Percentiles rank a stretch among this genome's conserved stretches.
These are phyloP conservation scores for Yamadazyma trypodendri DNA, from an alignment of 1,139 yeast species.

Conservation along the genomic window DNA sequence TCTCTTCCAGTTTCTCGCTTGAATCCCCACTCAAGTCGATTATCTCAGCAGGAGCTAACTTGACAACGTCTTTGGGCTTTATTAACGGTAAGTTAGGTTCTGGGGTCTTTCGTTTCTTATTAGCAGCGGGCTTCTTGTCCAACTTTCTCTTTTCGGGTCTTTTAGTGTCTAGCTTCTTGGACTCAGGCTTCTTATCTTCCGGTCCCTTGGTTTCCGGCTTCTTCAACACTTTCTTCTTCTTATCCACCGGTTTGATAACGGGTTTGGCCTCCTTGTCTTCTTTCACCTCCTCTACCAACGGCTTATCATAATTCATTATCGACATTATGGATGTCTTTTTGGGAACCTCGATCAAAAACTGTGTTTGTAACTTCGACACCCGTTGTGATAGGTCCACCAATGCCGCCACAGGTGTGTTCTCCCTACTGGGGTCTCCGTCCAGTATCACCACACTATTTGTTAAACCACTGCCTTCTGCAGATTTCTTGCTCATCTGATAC, in stretches of 20 bases:
- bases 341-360: conserved; percentile 20
- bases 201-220: conserved; percentile 12
- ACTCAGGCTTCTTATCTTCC: conserved; percentile 12
- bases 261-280: not conserved
- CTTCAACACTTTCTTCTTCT: conserved; percentile 11
- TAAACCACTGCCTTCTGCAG: not conserved
- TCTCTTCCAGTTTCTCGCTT: conserved; percentile 8
- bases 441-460: conserved; percentile 4
- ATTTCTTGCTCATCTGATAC: conserved; percentile 1
- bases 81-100: conserved; percentile 10
- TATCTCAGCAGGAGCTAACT: conserved; percentile 17
- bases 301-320: conserved; percentile 37
- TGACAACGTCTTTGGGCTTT: conserved; percentile 13
- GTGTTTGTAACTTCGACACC: conserved; percentile 33
- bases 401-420: not conserved
- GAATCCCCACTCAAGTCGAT: conserved; percentile 10
- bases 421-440: not conserved
- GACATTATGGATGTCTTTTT: conserved; percentile 37
- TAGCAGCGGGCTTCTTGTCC: conserved; percentile 15
- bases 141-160: conserved; percentile 14
- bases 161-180: conserved; percentile 13
- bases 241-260: conserved; percentile 6
- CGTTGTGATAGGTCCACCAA: conserved; percentile 12
- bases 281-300: conserved; percentile 11
- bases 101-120: conserved; percentile 17